phyloP scores from a whole-genome alignment of 257 asterid species.

The Perilla frutescens region DNA sequence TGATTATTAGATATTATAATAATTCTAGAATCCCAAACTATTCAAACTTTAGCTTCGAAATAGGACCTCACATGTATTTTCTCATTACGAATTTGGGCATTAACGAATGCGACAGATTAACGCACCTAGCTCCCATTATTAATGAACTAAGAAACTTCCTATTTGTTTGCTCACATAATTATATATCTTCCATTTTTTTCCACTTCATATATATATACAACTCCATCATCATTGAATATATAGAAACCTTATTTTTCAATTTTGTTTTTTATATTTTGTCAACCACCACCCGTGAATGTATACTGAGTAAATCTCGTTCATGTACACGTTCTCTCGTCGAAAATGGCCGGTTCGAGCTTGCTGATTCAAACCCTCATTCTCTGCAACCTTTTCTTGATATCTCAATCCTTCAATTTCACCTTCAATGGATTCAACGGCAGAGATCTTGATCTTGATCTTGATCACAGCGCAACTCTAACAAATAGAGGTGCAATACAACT shows the following conservation, averaged over 20 bases:
- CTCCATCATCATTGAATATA: no score
- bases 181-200: no score
- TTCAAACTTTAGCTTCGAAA: constrained; percentile 9
- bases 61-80: not conserved
- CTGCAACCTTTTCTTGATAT: constrained; percentile 27
- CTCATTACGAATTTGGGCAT: constrained; percentile 19
- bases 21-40: not conserved
- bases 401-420: constrained; percentile 45
- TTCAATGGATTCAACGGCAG: constrained; percentile 58
- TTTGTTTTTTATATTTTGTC: no score
- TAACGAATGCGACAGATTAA: not conserved
- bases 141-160: not conserved
- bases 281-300: no score
- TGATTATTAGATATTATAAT: no score
- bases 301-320: not conserved
- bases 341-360: no score
- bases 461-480: not conserved
- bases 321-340: no score
- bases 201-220: no score
- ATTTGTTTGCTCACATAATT: no score
- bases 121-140: not conserved
- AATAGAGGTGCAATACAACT: constrained; percentile 55
- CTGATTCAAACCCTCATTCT: constrained; percentile 25
- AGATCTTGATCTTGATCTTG: constrained; percentile 33
- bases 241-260: no score